These are phyloP conservation scores for Oxytropis ochrocephala DNA, from an alignment of 306 rosid species.

Conservation along the genomic window DNA sequence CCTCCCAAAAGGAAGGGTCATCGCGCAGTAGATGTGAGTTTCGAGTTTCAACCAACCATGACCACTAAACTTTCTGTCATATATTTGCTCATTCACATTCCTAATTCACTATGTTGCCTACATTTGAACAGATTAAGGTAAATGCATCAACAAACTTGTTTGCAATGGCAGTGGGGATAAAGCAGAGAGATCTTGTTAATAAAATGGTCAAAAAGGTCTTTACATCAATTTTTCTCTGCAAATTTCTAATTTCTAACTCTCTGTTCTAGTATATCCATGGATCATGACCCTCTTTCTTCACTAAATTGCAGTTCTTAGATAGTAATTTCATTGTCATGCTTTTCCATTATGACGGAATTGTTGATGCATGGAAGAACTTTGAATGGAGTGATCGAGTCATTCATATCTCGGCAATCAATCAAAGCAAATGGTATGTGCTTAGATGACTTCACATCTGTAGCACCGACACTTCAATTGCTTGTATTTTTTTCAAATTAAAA, in stretches of 20 bases:
- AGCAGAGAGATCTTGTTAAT: slow-evolving; percentile 64
- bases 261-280: not conserved
- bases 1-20: not conserved
- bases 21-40: slow-evolving; percentile 18
- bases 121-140: slow-evolving; percentile 27
- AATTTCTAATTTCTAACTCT: not conserved
- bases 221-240: not conserved
- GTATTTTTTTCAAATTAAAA: no score
- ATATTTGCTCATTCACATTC: no score
- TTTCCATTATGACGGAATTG: slow-evolving; percentile 78
- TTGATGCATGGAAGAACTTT: slow-evolving; percentile 58
- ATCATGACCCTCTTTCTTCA: slow-evolving; percentile 2
- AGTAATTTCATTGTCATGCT: slow-evolving; percentile 67
- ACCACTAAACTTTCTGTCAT: not conserved
- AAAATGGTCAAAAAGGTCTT: slow-evolving; percentile 80
- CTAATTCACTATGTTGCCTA: slow-evolving; percentile 11
- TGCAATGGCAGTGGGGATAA: slow-evolving; percentile 71
- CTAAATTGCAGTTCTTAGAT: slow-evolving; percentile 54
- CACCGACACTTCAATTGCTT: no score
- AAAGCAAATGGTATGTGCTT: slow-evolving; percentile 67
- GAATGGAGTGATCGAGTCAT: slow-evolving; percentile 56
- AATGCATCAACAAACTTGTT: slow-evolving; percentile 42
- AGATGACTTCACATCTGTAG: not conserved
- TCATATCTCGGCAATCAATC: slow-evolving; percentile 61
- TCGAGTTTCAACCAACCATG: slow-evolving; percentile 18